Evolutionary conservation across 352 stramenopile species (phyloP).

Genomic region (Thraustochytrium sp.): DNA sequence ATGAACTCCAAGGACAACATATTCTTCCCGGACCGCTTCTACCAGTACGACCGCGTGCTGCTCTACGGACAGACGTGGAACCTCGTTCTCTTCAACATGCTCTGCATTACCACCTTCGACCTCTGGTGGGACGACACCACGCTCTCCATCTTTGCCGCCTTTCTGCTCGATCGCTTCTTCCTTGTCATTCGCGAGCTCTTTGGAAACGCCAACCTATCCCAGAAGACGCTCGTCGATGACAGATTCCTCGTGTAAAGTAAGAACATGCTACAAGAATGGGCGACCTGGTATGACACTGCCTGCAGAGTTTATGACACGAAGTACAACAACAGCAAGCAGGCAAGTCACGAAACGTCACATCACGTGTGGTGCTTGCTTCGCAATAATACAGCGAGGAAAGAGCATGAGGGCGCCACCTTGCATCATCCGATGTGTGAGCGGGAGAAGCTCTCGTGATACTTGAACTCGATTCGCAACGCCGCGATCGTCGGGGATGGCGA

Average conservation of each 20-base stretch:
- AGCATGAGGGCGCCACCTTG: too few relatives aligned
- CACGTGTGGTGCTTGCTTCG: too few relatives aligned
- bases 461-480: too few relatives aligned
- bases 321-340: too few relatives aligned
- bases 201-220: slow-evolving; percentile 39
- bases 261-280: too few relatives aligned
- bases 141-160: slow-evolving; percentile 16
- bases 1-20: slow-evolving; percentile 60
- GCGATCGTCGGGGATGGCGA: too few relatives aligned
- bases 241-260: slow-evolving; percentile 38
- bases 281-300: too few relatives aligned
- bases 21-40: slow-evolving; percentile 54
- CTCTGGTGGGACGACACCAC: slow-evolving; percentile 43
- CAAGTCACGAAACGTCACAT: too few relatives aligned
- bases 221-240: slow-evolving; percentile 43
- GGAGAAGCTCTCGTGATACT: too few relatives aligned
- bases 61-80: slow-evolving; percentile 74
- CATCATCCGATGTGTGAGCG: too few relatives aligned
- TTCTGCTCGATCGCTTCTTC: slow-evolving; percentile 25
- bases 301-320: too few relatives aligned
- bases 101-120: slow-evolving; percentile 58
- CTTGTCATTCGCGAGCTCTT: not conserved
- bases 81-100: slow-evolving; percentile 76
- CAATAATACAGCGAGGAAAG: too few relatives aligned
- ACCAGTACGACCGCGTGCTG: slow-evolving; percentile 57